These are phyloP conservation scores for Diaporthe vaccinii DNA, from an alignment of 2,329 filamentous ascomycete species.

Conservation along the genomic window DNA sequence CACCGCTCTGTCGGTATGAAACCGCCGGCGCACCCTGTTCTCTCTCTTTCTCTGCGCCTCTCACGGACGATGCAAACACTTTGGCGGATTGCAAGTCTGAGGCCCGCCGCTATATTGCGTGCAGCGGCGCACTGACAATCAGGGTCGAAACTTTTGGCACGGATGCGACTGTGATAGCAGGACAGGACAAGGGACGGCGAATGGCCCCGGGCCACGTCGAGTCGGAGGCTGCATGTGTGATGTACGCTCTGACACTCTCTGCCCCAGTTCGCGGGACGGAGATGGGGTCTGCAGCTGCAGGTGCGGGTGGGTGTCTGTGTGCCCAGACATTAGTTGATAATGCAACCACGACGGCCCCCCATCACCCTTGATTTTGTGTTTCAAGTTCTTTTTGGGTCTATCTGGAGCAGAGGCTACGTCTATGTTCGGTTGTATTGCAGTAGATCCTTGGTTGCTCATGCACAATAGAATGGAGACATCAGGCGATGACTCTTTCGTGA, in stretches of 20 bases:
- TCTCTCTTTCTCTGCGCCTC: neutral
- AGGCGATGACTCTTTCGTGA: slow-evolving; percentile 22
- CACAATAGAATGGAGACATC: slow-evolving; percentile 18
- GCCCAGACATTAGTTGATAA: slow-evolving; percentile 29
- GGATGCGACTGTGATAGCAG: slow-evolving; percentile 29
- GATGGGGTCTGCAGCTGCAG: slow-evolving; percentile 11
- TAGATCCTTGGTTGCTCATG: slow-evolving; percentile 5
- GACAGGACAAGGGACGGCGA: slow-evolving; percentile 16
- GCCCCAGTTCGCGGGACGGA: slow-evolving; percentile 27
- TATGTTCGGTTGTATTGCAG: slow-evolving; percentile 5
- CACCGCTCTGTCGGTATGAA: slow-evolving; percentile 30
- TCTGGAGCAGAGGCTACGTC: slow-evolving; percentile 3
- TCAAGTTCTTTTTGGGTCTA: slow-evolving; percentile 16
- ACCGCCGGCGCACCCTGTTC: slow-evolving; percentile 3
- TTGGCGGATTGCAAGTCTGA: slow-evolving; percentile 21
- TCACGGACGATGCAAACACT: slow-evolving; percentile 31
- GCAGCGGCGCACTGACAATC: slow-evolving; percentile 7
- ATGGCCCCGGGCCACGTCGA: slow-evolving; percentile 25
- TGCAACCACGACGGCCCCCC: slow-evolving; percentile 9
- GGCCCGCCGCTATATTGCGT: slow-evolving; percentile 18
- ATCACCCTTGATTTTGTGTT: slow-evolving; percentile 21
- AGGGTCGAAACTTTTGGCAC: slow-evolving; percentile 13
- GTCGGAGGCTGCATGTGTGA: slow-evolving; percentile 16
- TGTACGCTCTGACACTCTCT: slow-evolving; percentile 25
- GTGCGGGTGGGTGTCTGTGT: slow-evolving; percentile 27